Evolutionary conservation across 2,329 filamentous ascomycete genomes (phyloP), one percentile per base, ranked within the genome.

Genomic region (Arthrinium phaeospermum): DNA sequence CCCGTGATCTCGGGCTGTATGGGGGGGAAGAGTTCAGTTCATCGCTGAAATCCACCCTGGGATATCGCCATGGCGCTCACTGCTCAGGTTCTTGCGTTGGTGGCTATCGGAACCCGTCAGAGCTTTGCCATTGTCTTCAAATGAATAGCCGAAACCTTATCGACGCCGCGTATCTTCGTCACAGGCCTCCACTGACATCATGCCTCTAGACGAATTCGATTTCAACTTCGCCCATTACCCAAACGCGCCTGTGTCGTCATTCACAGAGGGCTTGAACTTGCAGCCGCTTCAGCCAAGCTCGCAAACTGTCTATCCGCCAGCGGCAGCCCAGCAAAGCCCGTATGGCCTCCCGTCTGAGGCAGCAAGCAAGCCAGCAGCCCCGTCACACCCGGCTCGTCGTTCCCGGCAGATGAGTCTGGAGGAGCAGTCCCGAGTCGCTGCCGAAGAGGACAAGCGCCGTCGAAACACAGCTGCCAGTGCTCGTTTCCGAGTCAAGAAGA

Each of bases 401-500:
- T 81, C 80, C 74, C 86, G 82, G 71, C 83, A 87, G 67, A 75
- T 91, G 73, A 88, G 83, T 77, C 88, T 92, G 68, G 93, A 95
- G 81, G 93, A 95, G 74, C 86, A 90, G 51, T 92, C 92, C 16
- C 91, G 93, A 51, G 76, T 91, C 7, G 92, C 92, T 16, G 94
- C 94, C 30, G 94, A 97, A 82, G 94, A 97, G 83, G 94, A 97
- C 81, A 97, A 97, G 85, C 92, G 94, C 69, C 91, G 94, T 73
- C 91, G 94, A 75, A 97, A 97, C 84, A 97, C 95, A 2, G 94
- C 94, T 45, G 94, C 94, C 71, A 95, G 92, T 76, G 94, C 94
- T 24, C 92, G 94, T 69, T 97, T 97, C 88, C 92, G 94, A 73
- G 91, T 96, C 81, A 97, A 97, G 91, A 97, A 97, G 92, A 97